These are phyloP conservation scores for Jamesozyma spencerorum DNA, from an alignment of 805 yeast genomes.

Conservation along the genomic window DNA sequence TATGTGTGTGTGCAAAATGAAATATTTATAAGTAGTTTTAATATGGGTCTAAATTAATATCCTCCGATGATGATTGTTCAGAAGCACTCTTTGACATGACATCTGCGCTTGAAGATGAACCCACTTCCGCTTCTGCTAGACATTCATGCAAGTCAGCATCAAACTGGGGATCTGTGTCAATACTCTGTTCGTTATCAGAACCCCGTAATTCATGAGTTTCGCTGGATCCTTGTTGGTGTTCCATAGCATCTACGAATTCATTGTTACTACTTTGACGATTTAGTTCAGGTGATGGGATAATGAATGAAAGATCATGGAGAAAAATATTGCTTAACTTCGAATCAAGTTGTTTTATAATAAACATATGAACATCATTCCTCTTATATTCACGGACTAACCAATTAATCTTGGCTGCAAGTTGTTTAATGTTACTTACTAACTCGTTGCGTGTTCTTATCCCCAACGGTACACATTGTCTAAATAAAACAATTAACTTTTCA, in stretches of 20 bases:
- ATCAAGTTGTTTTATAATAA: conserved; percentile 17
- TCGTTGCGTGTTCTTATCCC: conserved; percentile 43
- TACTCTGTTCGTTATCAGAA: too few species aligned
- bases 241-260: too few species aligned
- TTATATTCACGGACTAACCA: conserved; percentile 49
- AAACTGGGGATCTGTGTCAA: neutral
- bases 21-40: too few species aligned
- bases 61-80: too few species aligned
- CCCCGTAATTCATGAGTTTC: too few species aligned
- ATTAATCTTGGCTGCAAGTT: conserved; percentile 44
- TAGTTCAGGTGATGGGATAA: neutral
- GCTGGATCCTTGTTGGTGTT: too few species aligned
- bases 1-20: too few species aligned
- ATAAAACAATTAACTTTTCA: conserved; percentile 31
- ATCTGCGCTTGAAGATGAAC: neutral
- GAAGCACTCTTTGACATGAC: neutral
- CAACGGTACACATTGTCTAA: conserved; percentile 46
- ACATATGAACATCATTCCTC: conserved; percentile 35
- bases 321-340: neutral
- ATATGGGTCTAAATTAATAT: too few species aligned
- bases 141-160: neutral
- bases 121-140: neutral
- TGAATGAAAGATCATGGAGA: neutral
- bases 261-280: too few species aligned
- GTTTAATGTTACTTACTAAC: conserved; percentile 37